These are phyloP conservation scores for Perkinsus marinus DNA, from an alignment of 169 alveolate genomes.

Conservation along the genomic window DNA sequence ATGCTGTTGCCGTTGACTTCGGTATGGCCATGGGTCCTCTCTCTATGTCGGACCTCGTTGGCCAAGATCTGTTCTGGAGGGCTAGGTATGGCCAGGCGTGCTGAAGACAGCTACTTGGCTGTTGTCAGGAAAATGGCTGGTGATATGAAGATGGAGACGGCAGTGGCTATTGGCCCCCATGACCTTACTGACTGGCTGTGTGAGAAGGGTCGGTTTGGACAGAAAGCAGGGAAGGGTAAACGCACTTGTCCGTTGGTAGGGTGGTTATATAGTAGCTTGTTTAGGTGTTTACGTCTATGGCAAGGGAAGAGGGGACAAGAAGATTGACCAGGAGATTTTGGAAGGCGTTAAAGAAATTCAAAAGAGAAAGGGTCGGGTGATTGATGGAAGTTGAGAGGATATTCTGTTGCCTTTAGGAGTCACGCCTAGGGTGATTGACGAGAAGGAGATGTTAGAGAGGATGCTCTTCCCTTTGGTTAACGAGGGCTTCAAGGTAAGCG, in stretches of 20 bases:
- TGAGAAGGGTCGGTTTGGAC: slow-evolving; percentile 23
- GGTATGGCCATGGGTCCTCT: slow-evolving; percentile 34
- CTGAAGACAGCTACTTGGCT: background rate
- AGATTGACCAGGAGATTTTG: background rate
- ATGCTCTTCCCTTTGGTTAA: slow-evolving; percentile 24
- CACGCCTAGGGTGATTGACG: slow-evolving; percentile 7
- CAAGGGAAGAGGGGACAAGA: background rate
- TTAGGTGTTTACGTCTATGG: slow-evolving; percentile 4
- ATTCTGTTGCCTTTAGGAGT: background rate
- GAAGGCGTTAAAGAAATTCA: background rate
- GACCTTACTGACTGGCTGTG: slow-evolving; percentile 23
- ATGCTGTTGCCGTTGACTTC: background rate
- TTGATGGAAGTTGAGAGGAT: background rate
- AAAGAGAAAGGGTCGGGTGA: slow-evolving; percentile 6
- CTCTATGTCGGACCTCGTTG: slow-evolving; percentile 21
- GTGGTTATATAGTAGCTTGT: too few relatives aligned
- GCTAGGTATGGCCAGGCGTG: background rate
- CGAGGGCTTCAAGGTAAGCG: slow-evolving; percentile 20
- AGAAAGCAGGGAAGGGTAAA: slow-evolving; percentile 12
- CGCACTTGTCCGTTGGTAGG: background rate
- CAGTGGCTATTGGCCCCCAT: slow-evolving; percentile 10
- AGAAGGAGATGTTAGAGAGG: slow-evolving; percentile 19
- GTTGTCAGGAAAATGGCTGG: slow-evolving; percentile 20
- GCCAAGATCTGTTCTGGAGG: slow-evolving; percentile 30
- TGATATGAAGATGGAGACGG: slow-evolving; percentile 25